These are phyloP conservation scores for Saccharomyces mikatae DNA, from an alignment of 805 yeast species.

Conservation along the genomic window DNA sequence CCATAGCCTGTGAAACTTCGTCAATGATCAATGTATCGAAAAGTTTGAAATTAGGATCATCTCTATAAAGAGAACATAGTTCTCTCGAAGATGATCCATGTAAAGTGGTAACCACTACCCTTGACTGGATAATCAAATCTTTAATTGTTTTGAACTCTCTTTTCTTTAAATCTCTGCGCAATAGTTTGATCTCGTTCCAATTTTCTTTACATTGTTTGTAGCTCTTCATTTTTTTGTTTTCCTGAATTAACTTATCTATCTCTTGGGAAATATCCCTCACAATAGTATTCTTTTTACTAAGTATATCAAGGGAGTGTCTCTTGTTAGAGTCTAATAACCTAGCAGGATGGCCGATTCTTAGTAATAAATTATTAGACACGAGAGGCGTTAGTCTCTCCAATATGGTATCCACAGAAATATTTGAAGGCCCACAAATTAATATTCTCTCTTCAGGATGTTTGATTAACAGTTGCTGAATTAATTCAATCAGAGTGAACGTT, in stretches of 20 bases:
- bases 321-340: conserved; percentile 55
- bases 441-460: conserved; percentile 43
- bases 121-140: conserved; percentile 51
- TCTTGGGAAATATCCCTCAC: conserved; percentile 63
- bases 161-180: conserved; percentile 59
- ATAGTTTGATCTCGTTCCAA: conserved; percentile 58
- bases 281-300: conserved; percentile 51
- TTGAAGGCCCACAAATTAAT: conserved; percentile 89
- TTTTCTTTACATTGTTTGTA: conserved; percentile 58
- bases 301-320: conserved; percentile 67
- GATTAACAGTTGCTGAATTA: conserved; percentile 61
- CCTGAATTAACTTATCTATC: conserved; percentile 51
- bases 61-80: conserved; percentile 43
- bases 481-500: conserved; percentile 77
- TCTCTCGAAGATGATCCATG: conserved; percentile 82
- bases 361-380: conserved; percentile 40
- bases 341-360: conserved; percentile 92
- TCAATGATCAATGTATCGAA: conserved; percentile 84
- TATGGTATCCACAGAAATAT: conserved; percentile 85
- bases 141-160: conserved; percentile 58
- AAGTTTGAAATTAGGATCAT: conserved; percentile 28
- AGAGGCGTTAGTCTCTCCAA: conserved; percentile 57
- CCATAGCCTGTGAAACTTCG: conserved; percentile 89
- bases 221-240: conserved; percentile 51
- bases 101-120: conserved; percentile 72